Base-by-base conservation (phyloP, 2,329 filamentous ascomycete genomes). In the Cladobotryum protrusum region DNA sequence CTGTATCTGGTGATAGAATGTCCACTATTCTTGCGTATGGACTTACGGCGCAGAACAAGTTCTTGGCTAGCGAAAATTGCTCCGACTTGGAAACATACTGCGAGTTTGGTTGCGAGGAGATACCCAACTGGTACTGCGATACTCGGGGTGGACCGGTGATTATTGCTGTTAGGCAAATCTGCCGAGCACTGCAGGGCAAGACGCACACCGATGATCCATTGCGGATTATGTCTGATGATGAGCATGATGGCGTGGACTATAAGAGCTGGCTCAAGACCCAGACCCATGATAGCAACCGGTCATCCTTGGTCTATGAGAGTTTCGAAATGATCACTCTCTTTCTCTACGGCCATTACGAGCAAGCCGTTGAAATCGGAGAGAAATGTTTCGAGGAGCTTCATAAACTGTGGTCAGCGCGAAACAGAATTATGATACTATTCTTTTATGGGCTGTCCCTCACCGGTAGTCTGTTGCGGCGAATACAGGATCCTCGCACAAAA, bases 171-270 rank as follows among this genome's bases (percentile, higher is more conserved):
- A 72, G 84, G 45, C 87, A 91, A 62, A 75, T 79, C 19, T 79
- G 77, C 45, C 79, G 85, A 44, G 85, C 87, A 18, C 67, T 91
- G 17, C 85, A 89, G 62, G 87, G 87, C 48, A 91, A 89, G 64
- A 91, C 87, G 0, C 67, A 67, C 11, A 67, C 67, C 3, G 65
- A 69, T 11, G 69, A 76, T 9, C 67, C 82, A 0, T 60, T 72
- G 0, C 71, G 76, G 15, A 73, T 90, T 11, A 77, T 91, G 71
- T 79, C 75, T 37, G 87, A 91, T 56, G 73, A 80, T n/a, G 73
- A 81, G 41, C 87, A 91, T 59, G 75, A 79, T 49, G 74, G 79
- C 1, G 56, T 64, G 2, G 64, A 66, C 2, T 86, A 85, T 66
- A 83, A 75, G 75, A 76, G 66, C 43, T 87, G 80, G 81, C 68